Conservation (phyloP, 768 basidiomycete species). For the Termitomyces eurrhizus region DNA sequence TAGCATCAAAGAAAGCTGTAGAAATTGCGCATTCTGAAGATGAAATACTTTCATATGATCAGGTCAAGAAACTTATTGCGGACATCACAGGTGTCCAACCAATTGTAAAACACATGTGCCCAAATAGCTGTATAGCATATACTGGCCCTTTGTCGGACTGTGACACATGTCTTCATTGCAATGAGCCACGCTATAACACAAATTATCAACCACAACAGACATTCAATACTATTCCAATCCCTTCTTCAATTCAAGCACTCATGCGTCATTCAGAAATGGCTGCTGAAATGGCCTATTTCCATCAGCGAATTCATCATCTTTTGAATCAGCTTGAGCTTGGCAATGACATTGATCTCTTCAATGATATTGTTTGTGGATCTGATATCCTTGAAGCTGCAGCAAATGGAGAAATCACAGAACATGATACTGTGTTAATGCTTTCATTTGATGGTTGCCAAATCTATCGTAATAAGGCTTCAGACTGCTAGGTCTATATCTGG, state of each 20-base stretch:
- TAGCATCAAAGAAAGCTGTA: not conserved
- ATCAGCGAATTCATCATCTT: not conserved
- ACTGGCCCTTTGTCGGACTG: no score
- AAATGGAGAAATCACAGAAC: slow-evolving; percentile 12
- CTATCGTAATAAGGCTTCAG: slow-evolving; percentile 26
- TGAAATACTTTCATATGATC: not conserved
- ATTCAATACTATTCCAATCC: slow-evolving; percentile 2
- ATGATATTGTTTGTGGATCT: no score
- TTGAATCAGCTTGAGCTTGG: not conserved
- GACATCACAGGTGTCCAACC: slow-evolving; percentile 27
- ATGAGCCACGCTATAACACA: not conserved
- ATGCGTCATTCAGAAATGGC: not conserved
- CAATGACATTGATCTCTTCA: not conserved
- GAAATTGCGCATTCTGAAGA: not conserved
- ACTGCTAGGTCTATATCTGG: slow-evolving; percentile 29
- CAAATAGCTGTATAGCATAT: no score
- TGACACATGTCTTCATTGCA: slow-evolving; percentile 25
- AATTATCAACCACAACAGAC: not conserved
- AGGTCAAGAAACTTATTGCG: slow-evolving; percentile 2
- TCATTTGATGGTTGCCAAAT: slow-evolving; percentile 32
- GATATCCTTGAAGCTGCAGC: not conserved
- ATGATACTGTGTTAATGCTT: slow-evolving; percentile 23
- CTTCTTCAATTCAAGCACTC: slow-evolving; percentile 1
- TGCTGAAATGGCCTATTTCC: not conserved
- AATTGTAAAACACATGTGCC: slow-evolving; percentile 34